These are phyloP conservation scores for Posidonia oceanica DNA, from an alignment of 116 monocot species.

Conservation along the genomic window DNA sequence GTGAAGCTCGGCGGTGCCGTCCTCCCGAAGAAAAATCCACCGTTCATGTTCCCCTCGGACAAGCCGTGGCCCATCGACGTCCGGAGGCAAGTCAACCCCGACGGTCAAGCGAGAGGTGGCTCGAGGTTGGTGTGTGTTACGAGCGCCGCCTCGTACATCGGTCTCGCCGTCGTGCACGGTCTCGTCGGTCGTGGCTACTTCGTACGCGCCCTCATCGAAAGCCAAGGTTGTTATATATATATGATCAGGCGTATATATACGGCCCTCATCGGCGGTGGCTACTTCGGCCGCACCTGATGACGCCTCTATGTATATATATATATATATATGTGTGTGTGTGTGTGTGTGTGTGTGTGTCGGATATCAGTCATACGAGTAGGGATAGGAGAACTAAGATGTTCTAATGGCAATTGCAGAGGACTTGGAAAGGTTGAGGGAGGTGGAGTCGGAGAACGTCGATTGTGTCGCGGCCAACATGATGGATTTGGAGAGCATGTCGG, in stretches of 20 bases:
- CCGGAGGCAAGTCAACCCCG: background rate
- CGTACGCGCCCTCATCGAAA: constrained; percentile 13
- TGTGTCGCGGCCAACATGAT: background rate
- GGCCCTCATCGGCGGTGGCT: too few relatives aligned
- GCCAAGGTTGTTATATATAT: background rate
- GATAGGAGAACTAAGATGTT: too few relatives aligned
- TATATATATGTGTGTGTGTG: too few relatives aligned
- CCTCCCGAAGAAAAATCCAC: too few relatives aligned
- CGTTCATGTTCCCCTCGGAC: background rate
- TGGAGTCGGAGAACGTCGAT: background rate
- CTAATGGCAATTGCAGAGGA: constrained; percentile 8
- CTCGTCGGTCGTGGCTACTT: constrained; percentile 11
- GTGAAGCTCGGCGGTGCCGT: constrained; percentile 23
- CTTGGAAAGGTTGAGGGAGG: constrained; percentile 6
- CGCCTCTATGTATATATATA: too few relatives aligned
- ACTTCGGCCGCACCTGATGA: too few relatives aligned
- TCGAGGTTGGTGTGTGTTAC: constrained; percentile 14
- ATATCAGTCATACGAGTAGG: too few relatives aligned
- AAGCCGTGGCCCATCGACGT: background rate
- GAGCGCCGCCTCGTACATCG: constrained; percentile 16
- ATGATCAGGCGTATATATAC: too few relatives aligned
- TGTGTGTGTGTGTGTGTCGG: too few relatives aligned
- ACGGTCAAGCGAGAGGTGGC: background rate
- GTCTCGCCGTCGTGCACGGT: constrained; percentile 7
- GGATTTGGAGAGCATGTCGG: constrained; percentile 5